Evolutionary conservation across 768 basidiomycete species (phyloP).

Genomic region (Lactarius indigo): DNA sequence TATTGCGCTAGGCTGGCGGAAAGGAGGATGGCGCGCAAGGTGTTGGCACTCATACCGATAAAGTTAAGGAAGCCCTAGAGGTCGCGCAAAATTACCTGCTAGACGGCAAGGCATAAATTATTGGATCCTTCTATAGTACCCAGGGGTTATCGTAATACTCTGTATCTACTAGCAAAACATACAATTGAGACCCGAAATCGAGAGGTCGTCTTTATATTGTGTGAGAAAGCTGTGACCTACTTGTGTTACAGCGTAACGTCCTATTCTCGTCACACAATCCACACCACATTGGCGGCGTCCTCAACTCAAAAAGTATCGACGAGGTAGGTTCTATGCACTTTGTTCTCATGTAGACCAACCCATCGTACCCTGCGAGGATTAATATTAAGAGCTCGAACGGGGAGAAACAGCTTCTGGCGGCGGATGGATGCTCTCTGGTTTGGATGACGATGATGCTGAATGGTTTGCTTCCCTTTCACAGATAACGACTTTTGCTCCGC

Average conservation of each 20-base stretch:
- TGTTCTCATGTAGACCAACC: not conserved
- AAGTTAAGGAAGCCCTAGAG: conserved; percentile 62
- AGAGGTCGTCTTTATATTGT: too few relatives aligned
- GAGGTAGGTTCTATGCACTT: conserved; percentile 12
- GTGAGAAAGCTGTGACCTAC: conserved; percentile 17
- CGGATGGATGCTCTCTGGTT: conserved; percentile 21
- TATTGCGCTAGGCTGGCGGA: conserved; percentile 71
- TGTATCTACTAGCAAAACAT: not conserved
- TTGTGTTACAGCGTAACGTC: conserved; percentile 4
- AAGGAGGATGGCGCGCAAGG: conserved; percentile 93
- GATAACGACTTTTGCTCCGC: conserved; percentile 1
- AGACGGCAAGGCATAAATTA: conserved; percentile 19
- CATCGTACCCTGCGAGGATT: not conserved
- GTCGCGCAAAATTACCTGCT: conserved; percentile 41
- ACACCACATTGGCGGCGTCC: not conserved
- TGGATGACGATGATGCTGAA: conserved; percentile 23
- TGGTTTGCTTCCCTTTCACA: not conserved
- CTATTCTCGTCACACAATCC: not conserved
- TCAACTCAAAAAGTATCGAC: conserved; percentile 11
- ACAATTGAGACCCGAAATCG: not conserved
- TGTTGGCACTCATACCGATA: conserved; percentile 63
- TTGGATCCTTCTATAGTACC: not conserved
- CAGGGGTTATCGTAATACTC: not conserved
- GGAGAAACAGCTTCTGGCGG: conserved; percentile 1
- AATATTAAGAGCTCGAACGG: not conserved